phyloP scores from a whole-genome alignment of 2,329 filamentous ascomycete species.

The Diaporthe nobilis region DNA sequence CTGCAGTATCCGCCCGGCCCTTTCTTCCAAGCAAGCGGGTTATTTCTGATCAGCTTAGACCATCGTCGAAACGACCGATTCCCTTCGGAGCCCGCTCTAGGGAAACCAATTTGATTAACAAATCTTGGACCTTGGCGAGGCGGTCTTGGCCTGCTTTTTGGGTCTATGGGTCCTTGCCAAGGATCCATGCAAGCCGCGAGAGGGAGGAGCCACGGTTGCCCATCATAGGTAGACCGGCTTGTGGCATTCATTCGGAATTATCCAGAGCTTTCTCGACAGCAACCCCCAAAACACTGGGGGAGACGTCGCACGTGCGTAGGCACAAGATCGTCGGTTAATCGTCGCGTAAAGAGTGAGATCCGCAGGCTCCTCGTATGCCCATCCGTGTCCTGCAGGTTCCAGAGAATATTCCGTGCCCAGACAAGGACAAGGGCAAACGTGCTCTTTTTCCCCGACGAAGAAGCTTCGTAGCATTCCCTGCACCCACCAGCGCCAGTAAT shows the following conservation, averaged over 20 bases:
- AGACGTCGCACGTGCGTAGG: background rate
- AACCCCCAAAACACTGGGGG: background rate
- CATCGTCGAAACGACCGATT: conserved; percentile 20
- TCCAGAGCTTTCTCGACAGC: background rate
- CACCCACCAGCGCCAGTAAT: background rate
- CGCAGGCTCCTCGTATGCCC: background rate
- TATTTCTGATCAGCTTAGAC: background rate
- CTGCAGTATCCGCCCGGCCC: background rate
- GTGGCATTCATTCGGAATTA: background rate
- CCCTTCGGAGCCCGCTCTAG: background rate
- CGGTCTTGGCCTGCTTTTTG: background rate
- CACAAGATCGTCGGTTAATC: conserved; percentile 10
- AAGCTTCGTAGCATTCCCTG: conserved; percentile 11
- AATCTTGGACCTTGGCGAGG: conserved; percentile 2
- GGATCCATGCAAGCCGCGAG: background rate
- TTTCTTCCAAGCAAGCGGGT: conserved; percentile 4
- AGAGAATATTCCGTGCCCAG: conserved; percentile 15
- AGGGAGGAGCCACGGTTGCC: background rate
- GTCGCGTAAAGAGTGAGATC: conserved; percentile 11
- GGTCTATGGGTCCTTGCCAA: background rate
- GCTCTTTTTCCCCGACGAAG: conserved; percentile 3
- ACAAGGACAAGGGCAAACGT: conserved; percentile 29
- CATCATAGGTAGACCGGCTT: background rate
- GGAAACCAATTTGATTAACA: conserved; percentile 24
- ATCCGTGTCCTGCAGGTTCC: conserved; percentile 22